These are phyloP conservation scores for Barnettozyma sucrosica DNA, from an alignment of 805 yeast genomes.

Conservation along the genomic window DNA sequence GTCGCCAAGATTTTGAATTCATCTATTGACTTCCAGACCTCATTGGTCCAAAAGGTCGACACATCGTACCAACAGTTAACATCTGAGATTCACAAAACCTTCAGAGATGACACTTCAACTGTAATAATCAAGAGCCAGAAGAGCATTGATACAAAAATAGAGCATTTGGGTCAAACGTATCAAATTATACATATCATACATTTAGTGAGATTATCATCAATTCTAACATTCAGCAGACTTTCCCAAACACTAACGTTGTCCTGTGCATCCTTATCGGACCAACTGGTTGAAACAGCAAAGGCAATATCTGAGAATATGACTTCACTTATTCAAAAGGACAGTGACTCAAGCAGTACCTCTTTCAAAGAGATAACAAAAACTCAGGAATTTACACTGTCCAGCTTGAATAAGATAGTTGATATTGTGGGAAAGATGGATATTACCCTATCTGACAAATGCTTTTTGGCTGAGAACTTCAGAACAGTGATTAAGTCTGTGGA, in stretches of 20 bases:
- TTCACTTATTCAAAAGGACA: background rate
- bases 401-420: background rate
- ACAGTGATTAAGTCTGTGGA: conserved; percentile 7
- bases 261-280: background rate
- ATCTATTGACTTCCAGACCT: conserved; percentile 1
- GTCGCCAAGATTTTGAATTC: conserved; percentile 3
- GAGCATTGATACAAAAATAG: background rate
- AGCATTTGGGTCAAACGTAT: conserved; percentile 4
- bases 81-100: background rate
- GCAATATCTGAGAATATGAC: background rate
- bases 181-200: conserved; percentile 16
- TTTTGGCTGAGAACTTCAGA: conserved; percentile 9
- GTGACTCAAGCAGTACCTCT: background rate
- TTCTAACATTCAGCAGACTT: conserved; percentile 19
- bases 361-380: background rate
- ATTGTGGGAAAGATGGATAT: background rate
- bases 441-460: background rate
- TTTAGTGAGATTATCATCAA: conserved; percentile 20
- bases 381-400: background rate
- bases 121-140: background rate
- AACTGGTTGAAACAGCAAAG: background rate
- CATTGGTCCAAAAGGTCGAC: conserved; percentile 4
- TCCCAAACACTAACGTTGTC: conserved; percentile 21
- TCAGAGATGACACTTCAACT: background rate
- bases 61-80: conserved; percentile 1